Base-by-base conservation (phyloP, 78 protist species). In the Salpingoeca rosetta region DNA sequence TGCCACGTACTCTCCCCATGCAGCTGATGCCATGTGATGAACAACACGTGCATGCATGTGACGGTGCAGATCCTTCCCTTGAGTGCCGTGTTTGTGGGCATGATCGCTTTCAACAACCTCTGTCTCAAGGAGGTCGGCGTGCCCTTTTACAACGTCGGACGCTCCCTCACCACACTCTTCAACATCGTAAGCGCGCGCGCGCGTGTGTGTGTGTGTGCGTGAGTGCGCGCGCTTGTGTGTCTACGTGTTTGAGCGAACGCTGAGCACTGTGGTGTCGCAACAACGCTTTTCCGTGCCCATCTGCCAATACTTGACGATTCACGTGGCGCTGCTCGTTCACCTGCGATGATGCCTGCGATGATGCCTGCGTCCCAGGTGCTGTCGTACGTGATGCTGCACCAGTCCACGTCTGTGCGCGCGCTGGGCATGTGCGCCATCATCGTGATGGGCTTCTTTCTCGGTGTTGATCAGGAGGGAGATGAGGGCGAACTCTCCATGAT, bases 71-170 rank as follows among this genome's bases (percentile, higher is more conserved):
- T 84, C 43, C 2, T 38, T 28, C 78, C 80, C 39, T 57, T 84
- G 36, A 10, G 44, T 17, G 17, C 57, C 28, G 40, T 84, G 42
- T 84, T 65, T 65, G n/a, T 65, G 38, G 86, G 80, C 72, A 84
- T 84, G 86, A 36, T 84, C 22, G 86, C 75, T n/a, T 10, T 65
- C 78, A 84, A 84, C 80, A 84, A 84, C 80, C 44, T 84, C 44
- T 2, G 39, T 17, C 80, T 84, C 26, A 84, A 72, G 38, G 1
- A 65, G 24, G 79, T 84, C 36, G 38, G 25, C 56, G 80, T 84
- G 25, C 10, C 86, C 44, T 84, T 65, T n/a, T 84, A 84, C 44
- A 27, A 84, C n/a, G 79, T 84, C 41, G 86, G 73, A 37, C 39
- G 79, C 44, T 72, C 86, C 51, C 44, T 84, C 28, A 10, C 79